These are phyloP conservation scores for Hydrangea macrophylla DNA, from an alignment of 148 eudicot species.

Conservation along the genomic window DNA sequence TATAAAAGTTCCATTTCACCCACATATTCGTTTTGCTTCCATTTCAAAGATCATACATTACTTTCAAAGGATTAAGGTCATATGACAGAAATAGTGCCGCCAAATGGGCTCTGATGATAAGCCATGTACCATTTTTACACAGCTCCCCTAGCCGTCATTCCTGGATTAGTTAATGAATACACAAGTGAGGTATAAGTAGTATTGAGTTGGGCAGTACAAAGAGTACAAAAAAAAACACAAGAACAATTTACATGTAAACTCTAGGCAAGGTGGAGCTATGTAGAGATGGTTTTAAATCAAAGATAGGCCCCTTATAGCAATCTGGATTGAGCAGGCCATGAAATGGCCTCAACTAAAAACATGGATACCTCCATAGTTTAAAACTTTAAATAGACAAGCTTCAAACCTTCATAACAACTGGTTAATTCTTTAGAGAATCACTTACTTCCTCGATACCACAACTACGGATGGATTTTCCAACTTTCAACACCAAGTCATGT, in stretches of 20 bases:
- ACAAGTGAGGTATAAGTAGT: no score
- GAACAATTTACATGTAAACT: not conserved
- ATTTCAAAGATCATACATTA: no score
- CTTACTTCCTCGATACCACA: slow-evolving; percentile 74
- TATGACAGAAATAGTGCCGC: no score
- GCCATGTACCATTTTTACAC: no score
- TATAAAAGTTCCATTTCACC: no score
- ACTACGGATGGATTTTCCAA: slow-evolving; percentile 85
- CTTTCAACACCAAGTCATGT: slow-evolving; percentile 63
- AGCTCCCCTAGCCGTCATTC: no score
- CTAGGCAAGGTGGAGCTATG: not conserved
- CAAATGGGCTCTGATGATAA: no score
- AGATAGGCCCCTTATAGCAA: not conserved
- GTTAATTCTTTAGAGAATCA: slow-evolving; percentile 4
- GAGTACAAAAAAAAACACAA: not conserved
- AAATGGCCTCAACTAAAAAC: not conserved
- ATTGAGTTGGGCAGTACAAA: no score
- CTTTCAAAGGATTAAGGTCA: no score
- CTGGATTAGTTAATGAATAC: no score
- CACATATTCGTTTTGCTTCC: no score
- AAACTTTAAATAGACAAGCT: slow-evolving; percentile 2
- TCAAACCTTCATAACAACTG: not conserved
- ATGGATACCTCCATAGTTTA: not conserved
- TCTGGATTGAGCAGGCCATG: not conserved
- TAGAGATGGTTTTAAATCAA: not conserved